Evolutionary conservation across 257 asterid genomes (phyloP), one percentile per base, ranked within the genome.

Genomic region (Penstemon barbatus): DNA sequence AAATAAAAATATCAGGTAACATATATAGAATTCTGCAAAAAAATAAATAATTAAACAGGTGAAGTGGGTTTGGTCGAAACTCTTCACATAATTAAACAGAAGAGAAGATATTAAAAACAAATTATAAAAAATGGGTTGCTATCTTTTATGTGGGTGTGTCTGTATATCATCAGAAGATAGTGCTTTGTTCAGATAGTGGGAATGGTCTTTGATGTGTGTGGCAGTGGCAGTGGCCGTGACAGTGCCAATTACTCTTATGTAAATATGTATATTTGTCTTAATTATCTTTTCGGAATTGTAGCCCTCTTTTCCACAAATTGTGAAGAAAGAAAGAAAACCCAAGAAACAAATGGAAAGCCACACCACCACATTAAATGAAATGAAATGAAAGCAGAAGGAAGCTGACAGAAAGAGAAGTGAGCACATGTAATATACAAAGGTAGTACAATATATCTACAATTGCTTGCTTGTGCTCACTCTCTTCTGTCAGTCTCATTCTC

Each of bases 381-480:
- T 40, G 37, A 42, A 19, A 7, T 13, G 41, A 57, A n/a, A 15
- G 58, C 58, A 37, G 48, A 57, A 13, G 0, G 49, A 51, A 65
- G 48, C 64, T 72, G 87, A 82, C 85, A 77, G 85, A 13, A 54
- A 66, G 87, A 82, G 81, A 65, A 69, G 74, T 74, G 87, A 82
- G 85, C 87, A 82, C 81, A 77, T 74, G 80, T 42, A 25, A 77
- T 63, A 58, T n/a, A 59, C 75, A 63, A 76, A 57, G 33, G 71
- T 64, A 82, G 18, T 74, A 67, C 48, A 42, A 7, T 5, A 72
- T 5, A 25, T 77, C 74, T 77, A 82, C 85, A 74, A 74, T 77
- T 75, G 81, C 67, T 81, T 72, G 79, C 83, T 75, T 77, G 72
- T 82, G 87, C 87, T 79, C 87, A 80, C 87, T 83, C 87, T 83